A percentile compares a stretch with the other conserved stretches of the same genome.
Conservation (phyloP, 768 basidiomycete species). For the Termitomyces bulborhizus region DNA sequence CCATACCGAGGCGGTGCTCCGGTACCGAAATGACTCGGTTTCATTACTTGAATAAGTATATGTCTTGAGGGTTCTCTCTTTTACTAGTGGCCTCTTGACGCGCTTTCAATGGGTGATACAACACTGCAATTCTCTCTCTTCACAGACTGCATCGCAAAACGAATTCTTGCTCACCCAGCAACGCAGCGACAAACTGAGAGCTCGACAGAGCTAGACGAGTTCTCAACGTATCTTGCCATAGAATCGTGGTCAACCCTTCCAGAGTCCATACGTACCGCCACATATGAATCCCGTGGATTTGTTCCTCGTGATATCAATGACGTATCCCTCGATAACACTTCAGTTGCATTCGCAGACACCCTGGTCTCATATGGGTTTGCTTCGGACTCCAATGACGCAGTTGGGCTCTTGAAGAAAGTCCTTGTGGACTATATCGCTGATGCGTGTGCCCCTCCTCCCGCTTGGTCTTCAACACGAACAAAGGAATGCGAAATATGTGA, state of each 20-base stretch:
- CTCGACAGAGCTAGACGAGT: conserved; percentile 41
- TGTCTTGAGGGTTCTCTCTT: too few species aligned
- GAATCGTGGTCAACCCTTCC: conserved; percentile 46
- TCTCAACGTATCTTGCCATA: conserved; percentile 42
- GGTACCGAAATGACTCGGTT: neutral
- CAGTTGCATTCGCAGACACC: conserved; percentile 41
- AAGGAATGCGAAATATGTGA: conserved; percentile 55
- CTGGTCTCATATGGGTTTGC: conserved; percentile 43
- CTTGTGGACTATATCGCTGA: conserved; percentile 37
- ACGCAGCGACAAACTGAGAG: conserved; percentile 12
- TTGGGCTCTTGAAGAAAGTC: conserved; percentile 32
- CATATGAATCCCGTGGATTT: conserved; percentile 28
- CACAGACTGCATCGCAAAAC: conserved; percentile 41
- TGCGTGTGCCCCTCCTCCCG: conserved; percentile 41
- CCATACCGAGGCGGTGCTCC: neutral
- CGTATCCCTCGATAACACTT: conserved; percentile 31
- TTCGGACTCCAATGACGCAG: conserved; percentile 33
- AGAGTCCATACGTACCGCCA: conserved; percentile 23
- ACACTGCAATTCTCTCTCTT: conserved; percentile 19
- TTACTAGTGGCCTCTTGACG: neutral
- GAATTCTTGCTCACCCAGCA: conserved; percentile 26
- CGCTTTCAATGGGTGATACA: neutral
- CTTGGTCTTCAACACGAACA: conserved; percentile 47
- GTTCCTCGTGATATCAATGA: conserved; percentile 28
- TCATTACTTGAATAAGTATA: neutral